Conservation (phyloP, 306 rosid genomes). For the Erythrophleum fordii region DNA sequence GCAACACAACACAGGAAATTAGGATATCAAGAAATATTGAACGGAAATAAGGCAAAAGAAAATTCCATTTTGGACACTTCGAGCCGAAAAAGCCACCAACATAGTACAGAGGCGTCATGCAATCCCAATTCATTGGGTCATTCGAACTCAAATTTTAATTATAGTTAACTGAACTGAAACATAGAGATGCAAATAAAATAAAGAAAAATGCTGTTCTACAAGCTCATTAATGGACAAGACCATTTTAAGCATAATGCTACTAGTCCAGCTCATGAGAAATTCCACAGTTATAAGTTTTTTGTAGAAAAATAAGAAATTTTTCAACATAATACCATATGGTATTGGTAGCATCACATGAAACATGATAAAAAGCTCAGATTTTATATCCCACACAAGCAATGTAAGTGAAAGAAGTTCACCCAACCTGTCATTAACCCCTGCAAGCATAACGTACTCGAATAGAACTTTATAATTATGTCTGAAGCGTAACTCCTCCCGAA, state of each 20-base stretch:
- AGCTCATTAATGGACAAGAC: constrained; percentile 9
- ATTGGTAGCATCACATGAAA: constrained; percentile 6
- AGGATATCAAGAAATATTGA: background rate
- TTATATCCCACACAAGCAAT: constrained; percentile 38
- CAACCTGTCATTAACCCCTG: constrained; percentile 88
- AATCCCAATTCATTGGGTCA: background rate
- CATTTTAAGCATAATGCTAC: constrained; percentile 5
- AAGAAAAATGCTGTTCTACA: background rate
- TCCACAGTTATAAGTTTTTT: background rate
- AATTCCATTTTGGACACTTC: background rate
- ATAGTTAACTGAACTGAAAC: background rate
- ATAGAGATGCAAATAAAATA: background rate
- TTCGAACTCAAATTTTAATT: constrained; percentile 25
- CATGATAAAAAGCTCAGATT: background rate
- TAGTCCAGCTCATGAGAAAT: background rate
- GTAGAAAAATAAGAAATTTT: constrained; percentile 16
- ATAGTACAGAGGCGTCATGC: background rate
- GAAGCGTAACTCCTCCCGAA: constrained; percentile 68
- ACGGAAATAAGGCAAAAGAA: background rate
- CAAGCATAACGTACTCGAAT: constrained; percentile 92
- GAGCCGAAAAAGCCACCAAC: background rate
- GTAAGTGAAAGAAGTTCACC: constrained; percentile 22
- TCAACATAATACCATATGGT: background rate
- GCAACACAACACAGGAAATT: background rate
- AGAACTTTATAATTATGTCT: constrained; percentile 80